A percentile compares a stretch with the other conserved stretches of the same genome.
These are phyloP conservation scores for Paspalum vaginatum DNA, from an alignment of 176 grass and related monocot genomes.

Conservation along the genomic window DNA sequence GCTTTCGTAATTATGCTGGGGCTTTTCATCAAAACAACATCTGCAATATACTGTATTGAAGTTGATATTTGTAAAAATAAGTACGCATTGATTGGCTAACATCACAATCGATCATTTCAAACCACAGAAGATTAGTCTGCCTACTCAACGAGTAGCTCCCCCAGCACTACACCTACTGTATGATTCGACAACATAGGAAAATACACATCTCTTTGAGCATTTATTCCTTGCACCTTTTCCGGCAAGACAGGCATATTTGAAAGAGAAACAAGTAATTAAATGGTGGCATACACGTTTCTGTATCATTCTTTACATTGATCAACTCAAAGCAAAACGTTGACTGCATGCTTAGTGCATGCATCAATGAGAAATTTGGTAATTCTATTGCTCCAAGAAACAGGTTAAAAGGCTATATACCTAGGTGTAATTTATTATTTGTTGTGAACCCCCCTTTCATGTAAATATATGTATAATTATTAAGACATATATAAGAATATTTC, in stretches of 20 bases:
- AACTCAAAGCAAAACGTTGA: slow-evolving; percentile 15
- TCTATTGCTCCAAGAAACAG: slow-evolving; percentile 9
- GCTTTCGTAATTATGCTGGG: slow-evolving; percentile 18
- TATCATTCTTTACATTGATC: background rate
- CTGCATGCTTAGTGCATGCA: background rate
- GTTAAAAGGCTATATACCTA: background rate
- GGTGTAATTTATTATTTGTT: background rate
- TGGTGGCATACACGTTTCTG: background rate
- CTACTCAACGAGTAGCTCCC: background rate
- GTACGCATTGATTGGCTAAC: slow-evolving; percentile 9
- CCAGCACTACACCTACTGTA: background rate
- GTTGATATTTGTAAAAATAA: slow-evolving; percentile 37
- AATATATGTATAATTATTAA: background rate
- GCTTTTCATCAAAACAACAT: slow-evolving; percentile 21
- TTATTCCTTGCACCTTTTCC: slow-evolving; percentile 10
- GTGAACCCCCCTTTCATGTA: background rate
- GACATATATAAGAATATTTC: background rate
- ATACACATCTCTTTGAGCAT: background rate
- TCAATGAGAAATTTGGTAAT: background rate
- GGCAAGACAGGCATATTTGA: background rate
- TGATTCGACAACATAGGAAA: background rate
- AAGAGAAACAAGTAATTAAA: slow-evolving; percentile 21
- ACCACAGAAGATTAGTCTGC: background rate
- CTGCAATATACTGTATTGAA: slow-evolving; percentile 33
- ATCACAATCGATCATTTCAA: slow-evolving; percentile 22